phyloP scores from a whole-genome alignment of 2,329 filamentous ascomycete genomes.

The Cadophora luteo-olivacea region DNA sequence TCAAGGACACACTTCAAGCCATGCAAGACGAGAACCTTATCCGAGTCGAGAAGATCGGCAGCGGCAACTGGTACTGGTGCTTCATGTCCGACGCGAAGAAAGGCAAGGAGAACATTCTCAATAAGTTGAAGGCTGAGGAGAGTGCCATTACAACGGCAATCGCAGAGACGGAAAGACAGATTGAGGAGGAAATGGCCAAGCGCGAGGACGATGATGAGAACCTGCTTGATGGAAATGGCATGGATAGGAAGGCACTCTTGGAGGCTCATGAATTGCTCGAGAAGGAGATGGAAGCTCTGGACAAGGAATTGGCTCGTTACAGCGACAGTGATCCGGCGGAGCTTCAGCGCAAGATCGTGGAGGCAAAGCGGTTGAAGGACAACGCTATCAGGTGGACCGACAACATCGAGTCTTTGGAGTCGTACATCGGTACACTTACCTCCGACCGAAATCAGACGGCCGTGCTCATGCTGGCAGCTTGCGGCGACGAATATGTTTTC shows the following conservation, averaged over 20 bases:
- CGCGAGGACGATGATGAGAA: slow-evolving; percentile 45
- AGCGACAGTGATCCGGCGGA: slow-evolving; percentile 43
- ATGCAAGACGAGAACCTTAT: slow-evolving; percentile 67
- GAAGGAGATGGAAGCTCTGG: slow-evolving; percentile 40
- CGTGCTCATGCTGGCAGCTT: slow-evolving; percentile 47
- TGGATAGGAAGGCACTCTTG: slow-evolving; percentile 39
- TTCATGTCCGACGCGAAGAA: slow-evolving; percentile 62
- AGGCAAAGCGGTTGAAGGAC: slow-evolving; percentile 40
- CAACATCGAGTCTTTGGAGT: slow-evolving; percentile 43
- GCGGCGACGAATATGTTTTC: slow-evolving; percentile 55
- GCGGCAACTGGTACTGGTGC: slow-evolving; percentile 76
- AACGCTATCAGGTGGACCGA: slow-evolving; percentile 44
- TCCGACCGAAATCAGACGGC: slow-evolving; percentile 47
- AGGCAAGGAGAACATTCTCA: slow-evolving; percentile 50
- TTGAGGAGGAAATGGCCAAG: slow-evolving; percentile 46
- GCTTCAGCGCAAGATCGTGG: slow-evolving; percentile 39
- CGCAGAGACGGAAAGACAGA: slow-evolving; percentile 45
- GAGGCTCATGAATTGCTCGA: slow-evolving; percentile 38
- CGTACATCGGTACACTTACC: slow-evolving; percentile 37
- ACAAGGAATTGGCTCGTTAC: slow-evolving; percentile 43
- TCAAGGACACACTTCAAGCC: slow-evolving; percentile 70
- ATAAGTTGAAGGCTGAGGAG: slow-evolving; percentile 48
- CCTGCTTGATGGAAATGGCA: slow-evolving; percentile 41
- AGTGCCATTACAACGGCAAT: slow-evolving; percentile 42
- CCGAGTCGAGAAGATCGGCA: slow-evolving; percentile 72